A percentile compares a stretch with the other conserved stretches of the same genome.
Conservation (phyloP, 2,329 filamentous ascomycete species). For the Aspergillus awamori region DNA sequence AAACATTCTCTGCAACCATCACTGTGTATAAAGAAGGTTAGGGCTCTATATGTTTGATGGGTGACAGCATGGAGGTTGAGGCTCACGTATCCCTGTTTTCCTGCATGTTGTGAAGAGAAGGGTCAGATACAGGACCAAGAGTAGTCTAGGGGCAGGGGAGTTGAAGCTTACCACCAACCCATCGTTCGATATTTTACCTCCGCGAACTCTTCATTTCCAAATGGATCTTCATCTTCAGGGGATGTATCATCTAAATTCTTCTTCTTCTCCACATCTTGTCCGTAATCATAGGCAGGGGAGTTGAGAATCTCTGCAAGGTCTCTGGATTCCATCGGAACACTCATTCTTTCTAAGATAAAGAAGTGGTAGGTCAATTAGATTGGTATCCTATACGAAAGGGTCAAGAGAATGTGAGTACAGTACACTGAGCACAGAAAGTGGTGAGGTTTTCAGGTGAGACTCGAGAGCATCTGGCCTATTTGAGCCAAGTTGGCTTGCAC, state of each 20-base stretch:
- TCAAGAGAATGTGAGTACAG: neutral
- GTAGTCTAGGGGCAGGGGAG: neutral
- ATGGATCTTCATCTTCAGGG: conserved; percentile 33
- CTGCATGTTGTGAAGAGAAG: conserved; percentile 15
- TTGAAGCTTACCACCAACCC: conserved; percentile 43
- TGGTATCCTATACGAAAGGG: neutral
- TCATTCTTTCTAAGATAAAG: neutral
- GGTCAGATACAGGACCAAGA: conserved; percentile 6
- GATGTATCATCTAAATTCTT: conserved; percentile 1
- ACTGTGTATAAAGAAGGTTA: conserved; percentile 36
- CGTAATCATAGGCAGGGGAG: conserved; percentile 3
- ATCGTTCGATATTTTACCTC: conserved; percentile 56
- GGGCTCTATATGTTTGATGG: neutral
- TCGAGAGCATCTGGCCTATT: neutral
- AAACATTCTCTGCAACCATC: conserved; percentile 63
- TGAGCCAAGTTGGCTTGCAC: neutral
- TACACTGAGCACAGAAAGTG: neutral
- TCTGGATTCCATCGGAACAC: neutral
- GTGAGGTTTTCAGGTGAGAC: neutral
- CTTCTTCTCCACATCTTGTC: conserved; percentile 18
- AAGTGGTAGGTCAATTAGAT: neutral
- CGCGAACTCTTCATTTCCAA: conserved; percentile 41
- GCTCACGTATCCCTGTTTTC: conserved; percentile 43
- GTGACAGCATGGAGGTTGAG: neutral
- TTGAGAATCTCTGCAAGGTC: neutral